Base-by-base conservation (phyloP, 2,329 filamentous ascomycete genomes). In the Paecilomyces niveus region DNA sequence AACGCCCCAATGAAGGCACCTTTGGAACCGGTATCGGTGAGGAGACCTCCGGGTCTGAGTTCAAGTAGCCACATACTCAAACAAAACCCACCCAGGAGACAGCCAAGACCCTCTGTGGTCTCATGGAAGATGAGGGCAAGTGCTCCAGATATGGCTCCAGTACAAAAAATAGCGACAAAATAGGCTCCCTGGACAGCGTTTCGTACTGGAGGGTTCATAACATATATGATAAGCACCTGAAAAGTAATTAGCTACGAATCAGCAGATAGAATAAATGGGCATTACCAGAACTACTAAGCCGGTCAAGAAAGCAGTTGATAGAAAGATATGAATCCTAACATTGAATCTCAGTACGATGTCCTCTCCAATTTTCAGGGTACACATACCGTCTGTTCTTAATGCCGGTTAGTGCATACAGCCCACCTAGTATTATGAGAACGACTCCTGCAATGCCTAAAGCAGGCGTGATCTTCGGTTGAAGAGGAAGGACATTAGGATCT, bases 41-140 rank as follows among this genome's bases (percentile, higher is more conserved):
- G 79, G 33, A 96, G 78, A 0, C 92, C 92, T 6, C 91, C 92
- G 0, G 86, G 80, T 58, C 85, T 87, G 51, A 97, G 75, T 24
- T 87, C 87, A 53, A 97, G 80, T 55, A 97, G 80, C 93, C 93
- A 97, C 92, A 96, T 96, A 69, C 87, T 86, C 7, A 94, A 70
- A 63, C 87, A 91, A 71, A 94, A 96, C 0, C 92, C 92, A 26
- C 91, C 92, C 0, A 96, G 79, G n/a, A 93, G 78, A 69, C 90
- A 96, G 1, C 89, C 90, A n/a, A 96, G 77, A 58, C 92, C 88
- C 72, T 89, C 87, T 0, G 90, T 92, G 52, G 96, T 80, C 66
- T 97, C 92, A 58, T 85, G 84, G 75, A 97, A 96, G 10, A 96
- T 80, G 8, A 92, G 80, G 0, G 91, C 85, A 2, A 87, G 76